Base-by-base conservation (phyloP, 129 eudicot species). In the Mikania micrantha region DNA sequence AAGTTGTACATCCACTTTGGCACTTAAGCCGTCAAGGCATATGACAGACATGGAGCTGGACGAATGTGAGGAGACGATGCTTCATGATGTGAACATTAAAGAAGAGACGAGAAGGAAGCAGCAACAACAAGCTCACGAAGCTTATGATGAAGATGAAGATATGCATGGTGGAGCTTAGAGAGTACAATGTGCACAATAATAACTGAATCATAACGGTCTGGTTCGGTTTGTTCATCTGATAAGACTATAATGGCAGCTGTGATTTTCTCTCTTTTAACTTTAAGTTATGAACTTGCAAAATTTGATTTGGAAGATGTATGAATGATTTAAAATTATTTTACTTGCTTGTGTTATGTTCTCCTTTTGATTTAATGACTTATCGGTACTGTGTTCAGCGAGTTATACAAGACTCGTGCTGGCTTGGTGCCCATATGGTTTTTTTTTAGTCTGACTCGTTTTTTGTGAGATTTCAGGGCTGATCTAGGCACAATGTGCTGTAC, bases 111-210 rank as follows among this genome's bases (percentile, higher is more conserved):
- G 90, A 54, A 79, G 95, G 71, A 87, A 81, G 57, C 77, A 79
- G 66, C 90, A 84, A 28, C 77, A 60, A 29, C 58, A 45, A 8
- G 75, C 80, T 8, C 92, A 87, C 24, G 90, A 87, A 70, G 95
- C 95, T 9, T 84, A 87, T 9, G 88, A 87, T 24, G 95, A 87
- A 73, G 95, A 87, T 44, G 95, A 87, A 1, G 95, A 84, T 12
- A 87, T 84, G 95, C 84, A 22, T 5, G 90, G 90, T 34, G 95
- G 95, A 4, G 88, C 88, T 0, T 88, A 84, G 69, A 79, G 95
- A 44, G 95, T 87, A 49, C 95, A 87, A 57, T 87, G 88, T 54
- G 90, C 90, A n/a, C 95, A 87, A 13, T 90, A 87, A 45, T 87
- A 58, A 83, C 20, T 20, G 57, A 17, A 9, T 13, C 42, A 35